Evolutionary conservation across 768 basidiomycete genomes (phyloP).

Genomic region (Tephrocybe rancida): DNA sequence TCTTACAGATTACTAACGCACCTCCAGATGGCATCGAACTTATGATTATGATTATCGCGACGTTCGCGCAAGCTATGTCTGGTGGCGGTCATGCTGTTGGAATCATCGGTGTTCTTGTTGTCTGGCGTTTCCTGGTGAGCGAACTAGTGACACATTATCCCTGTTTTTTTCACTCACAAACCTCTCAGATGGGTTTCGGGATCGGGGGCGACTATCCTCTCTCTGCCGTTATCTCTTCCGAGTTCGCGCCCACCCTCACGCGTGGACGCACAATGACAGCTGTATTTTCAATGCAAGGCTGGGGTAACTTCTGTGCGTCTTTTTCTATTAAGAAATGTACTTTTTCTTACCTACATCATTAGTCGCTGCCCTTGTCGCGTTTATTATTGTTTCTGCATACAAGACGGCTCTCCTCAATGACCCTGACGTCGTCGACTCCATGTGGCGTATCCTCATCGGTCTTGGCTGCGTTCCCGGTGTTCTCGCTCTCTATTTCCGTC

Average conservation of each 20-base stretch:
- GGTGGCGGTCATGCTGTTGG: conserved; percentile 66
- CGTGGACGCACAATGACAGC: conserved; percentile 89
- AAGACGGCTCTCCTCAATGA: conserved; percentile 54
- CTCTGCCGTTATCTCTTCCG: conserved; percentile 83
- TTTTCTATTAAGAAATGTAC: conserved; percentile 17
- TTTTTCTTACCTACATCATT: conserved; percentile 37
- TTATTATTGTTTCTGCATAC: conserved; percentile 68
- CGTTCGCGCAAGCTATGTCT: conserved; percentile 79
- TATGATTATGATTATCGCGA: conserved; percentile 80
- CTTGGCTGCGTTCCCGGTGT: conserved; percentile 81
- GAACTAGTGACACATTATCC: too few relatives aligned
- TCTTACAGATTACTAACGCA: neutral
- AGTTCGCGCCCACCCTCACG: conserved; percentile 76
- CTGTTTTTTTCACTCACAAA: conserved; percentile 6
- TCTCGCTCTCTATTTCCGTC: conserved; percentile 88
- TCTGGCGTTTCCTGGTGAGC: conserved; percentile 79
- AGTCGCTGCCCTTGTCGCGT: conserved; percentile 69
- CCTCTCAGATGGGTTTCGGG: conserved; percentile 66
- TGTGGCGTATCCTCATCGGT: conserved; percentile 89
- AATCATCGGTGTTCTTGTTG: conserved; percentile 76
- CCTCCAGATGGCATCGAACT: conserved; percentile 66
- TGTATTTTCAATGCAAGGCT: conserved; percentile 85
- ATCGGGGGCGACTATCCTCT: conserved; percentile 91
- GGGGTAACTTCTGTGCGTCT: conserved; percentile 74
- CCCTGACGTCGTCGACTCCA: conserved; percentile 62